These are phyloP conservation scores for Nicotiana otophora DNA, from an alignment of 257 asterid species.

Conservation along the genomic window DNA sequence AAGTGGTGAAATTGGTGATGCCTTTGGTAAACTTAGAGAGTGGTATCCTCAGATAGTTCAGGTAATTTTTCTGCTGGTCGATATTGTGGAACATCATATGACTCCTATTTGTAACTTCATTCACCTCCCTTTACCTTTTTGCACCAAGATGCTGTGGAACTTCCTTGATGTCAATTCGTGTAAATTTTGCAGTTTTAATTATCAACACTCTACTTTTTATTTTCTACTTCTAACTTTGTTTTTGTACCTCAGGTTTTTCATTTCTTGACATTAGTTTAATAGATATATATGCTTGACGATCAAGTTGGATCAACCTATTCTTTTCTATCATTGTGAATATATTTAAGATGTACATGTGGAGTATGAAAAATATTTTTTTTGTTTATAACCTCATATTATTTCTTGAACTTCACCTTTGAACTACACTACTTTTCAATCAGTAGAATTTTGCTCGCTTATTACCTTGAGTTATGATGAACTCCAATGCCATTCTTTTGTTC, in stretches of 20 bases:
- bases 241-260: not conserved
- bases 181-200: not conserved
- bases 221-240: not conserved
- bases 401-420: not conserved
- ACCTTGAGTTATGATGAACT: not conserved
- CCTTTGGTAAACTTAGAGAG: constrained; percentile 46
- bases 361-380: not conserved
- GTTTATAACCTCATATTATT: not conserved
- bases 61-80: constrained; percentile 33
- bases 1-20: constrained; percentile 70
- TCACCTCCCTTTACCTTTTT: not conserved
- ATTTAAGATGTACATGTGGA: not conserved
- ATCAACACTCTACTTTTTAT: not conserved
- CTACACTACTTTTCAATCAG: not conserved
- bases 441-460: not conserved
- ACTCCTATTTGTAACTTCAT: constrained; percentile 1
- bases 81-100: not conserved
- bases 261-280: not conserved
- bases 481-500: not conserved
- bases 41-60: constrained; percentile 80
- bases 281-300: not conserved
- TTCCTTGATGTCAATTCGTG: not conserved
- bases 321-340: not conserved
- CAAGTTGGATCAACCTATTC: not conserved
- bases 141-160: not conserved